These are phyloP conservation scores for Chaetomiaceae sp. DNA, from an alignment of 2,329 filamentous ascomycete genomes.

Conservation along the genomic window DNA sequence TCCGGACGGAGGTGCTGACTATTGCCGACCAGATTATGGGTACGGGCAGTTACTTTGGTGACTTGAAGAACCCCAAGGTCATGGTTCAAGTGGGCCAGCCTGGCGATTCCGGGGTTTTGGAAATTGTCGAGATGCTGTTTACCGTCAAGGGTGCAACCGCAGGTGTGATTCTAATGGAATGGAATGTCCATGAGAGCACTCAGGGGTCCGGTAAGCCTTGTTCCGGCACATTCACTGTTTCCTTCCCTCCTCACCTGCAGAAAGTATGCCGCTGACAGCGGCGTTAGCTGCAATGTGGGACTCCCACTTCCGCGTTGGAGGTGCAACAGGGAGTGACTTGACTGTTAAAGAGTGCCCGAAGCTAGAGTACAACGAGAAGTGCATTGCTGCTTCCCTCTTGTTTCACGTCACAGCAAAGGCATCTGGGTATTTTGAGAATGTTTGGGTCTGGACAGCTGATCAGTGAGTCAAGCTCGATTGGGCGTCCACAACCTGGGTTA, in stretches of 20 bases:
- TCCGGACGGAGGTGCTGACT: not conserved
- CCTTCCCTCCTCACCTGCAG: not conserved
- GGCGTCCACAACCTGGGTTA: too few relatives aligned
- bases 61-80: slow-evolving; percentile 54
- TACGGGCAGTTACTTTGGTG: slow-evolving; percentile 49
- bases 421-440: slow-evolving; percentile 41
- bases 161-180: slow-evolving; percentile 66
- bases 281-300: slow-evolving; percentile 52
- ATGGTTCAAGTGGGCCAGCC: slow-evolving; percentile 55
- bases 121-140: slow-evolving; percentile 66
- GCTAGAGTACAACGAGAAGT: slow-evolving; percentile 30
- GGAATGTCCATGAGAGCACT: slow-evolving; percentile 52
- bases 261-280: too few relatives aligned
- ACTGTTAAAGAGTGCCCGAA: slow-evolving; percentile 62
- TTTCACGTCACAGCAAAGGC: slow-evolving; percentile 34
- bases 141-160: slow-evolving; percentile 59
- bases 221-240: not conserved
- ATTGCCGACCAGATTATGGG: slow-evolving; percentile 39
- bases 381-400: slow-evolving; percentile 34
- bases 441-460: slow-evolving; percentile 29
- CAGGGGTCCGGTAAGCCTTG: slow-evolving; percentile 29
- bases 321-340: slow-evolving; percentile 60
- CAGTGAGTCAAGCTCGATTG: not conserved
- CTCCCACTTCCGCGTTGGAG: slow-evolving; percentile 67
- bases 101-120: slow-evolving; percentile 59